Conservation (phyloP, 2,329 filamentous ascomycete species). For the Elsinoe ampelina region DNA sequence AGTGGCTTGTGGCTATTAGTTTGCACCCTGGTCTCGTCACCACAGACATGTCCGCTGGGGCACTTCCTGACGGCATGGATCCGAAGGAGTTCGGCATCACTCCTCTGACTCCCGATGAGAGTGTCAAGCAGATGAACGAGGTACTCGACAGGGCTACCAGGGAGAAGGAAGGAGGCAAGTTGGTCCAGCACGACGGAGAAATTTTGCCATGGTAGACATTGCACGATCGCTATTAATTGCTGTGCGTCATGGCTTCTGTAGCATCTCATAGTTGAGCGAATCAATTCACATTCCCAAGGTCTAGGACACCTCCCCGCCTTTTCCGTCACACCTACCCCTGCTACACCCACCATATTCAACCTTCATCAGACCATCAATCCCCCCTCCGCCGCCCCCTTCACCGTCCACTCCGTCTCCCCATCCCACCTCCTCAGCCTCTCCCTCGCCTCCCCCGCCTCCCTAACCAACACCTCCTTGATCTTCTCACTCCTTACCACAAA, state of each 20-base stretch:
- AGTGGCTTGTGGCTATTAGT: conserved; percentile 18
- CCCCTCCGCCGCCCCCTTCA: background rate
- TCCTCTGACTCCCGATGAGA: background rate
- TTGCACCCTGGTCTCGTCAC: conserved; percentile 25
- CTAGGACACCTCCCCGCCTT: background rate
- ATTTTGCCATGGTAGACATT: conserved; percentile 1
- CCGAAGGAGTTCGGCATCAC: background rate
- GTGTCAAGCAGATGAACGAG: background rate
- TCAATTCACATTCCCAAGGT: background rate
- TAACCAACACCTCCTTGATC: background rate
- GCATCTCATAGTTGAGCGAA: no score
- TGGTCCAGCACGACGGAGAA: background rate
- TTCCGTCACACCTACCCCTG: background rate
- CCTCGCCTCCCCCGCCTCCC: conserved; percentile 1
- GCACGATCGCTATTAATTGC: background rate
- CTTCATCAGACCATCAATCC: background rate
- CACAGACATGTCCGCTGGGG: background rate
- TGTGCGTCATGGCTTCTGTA: no score
- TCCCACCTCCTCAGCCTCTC: background rate
- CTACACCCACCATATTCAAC: background rate
- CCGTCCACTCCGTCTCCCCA: conserved; percentile 5
- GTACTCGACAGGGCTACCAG: background rate
- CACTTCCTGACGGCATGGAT: background rate
- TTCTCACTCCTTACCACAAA: conserved; percentile 1
- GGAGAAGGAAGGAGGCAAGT: conserved; percentile 2